Percentiles rank a stretch among this genome's conserved stretches.
Conservation (phyloP, 768 basidiomycete species). For the Scleroderma citrinum region DNA sequence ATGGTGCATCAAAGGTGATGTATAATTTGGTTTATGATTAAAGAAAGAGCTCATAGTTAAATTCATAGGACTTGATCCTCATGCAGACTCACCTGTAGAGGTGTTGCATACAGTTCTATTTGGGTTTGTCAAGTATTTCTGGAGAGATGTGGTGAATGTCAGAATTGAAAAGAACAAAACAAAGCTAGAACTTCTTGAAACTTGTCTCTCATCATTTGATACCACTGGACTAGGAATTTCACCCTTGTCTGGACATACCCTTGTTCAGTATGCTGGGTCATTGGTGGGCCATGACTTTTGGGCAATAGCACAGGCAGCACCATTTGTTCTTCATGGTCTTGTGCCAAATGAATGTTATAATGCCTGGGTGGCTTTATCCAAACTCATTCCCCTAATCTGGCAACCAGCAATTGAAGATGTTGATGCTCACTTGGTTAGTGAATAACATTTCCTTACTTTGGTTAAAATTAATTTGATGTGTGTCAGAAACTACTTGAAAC, state of each 20-base stretch:
- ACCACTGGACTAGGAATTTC: constrained; percentile 8
- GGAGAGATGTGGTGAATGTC: constrained; percentile 10
- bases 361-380: constrained; percentile 31
- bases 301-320: constrained; percentile 11
- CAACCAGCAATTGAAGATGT: constrained; percentile 34
- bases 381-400: constrained; percentile 33
- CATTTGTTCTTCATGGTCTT: constrained; percentile 9
- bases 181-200: constrained; percentile 1
- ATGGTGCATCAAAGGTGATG: constrained; percentile 4
- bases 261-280: constrained; percentile 15
- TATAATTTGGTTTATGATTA: background rate
- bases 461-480: background rate
- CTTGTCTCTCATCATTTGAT: constrained; percentile 6
- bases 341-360: constrained; percentile 14
- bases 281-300: constrained; percentile 17
- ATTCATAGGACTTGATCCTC: constrained; percentile 12
- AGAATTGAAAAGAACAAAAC: background rate
- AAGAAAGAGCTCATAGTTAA: background rate
- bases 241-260: constrained; percentile 7
- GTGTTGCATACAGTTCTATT: constrained; percentile 19
- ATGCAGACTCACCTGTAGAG: constrained; percentile 17
- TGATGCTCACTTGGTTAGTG: constrained; percentile 29
- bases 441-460: constrained; percentile 6
- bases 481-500: constrained; percentile 10
- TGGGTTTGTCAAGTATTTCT: constrained; percentile 19